Evolutionary conservation across 345 rosid genomes (phyloP).

Genomic region (Melaleuca alternifolia): DNA sequence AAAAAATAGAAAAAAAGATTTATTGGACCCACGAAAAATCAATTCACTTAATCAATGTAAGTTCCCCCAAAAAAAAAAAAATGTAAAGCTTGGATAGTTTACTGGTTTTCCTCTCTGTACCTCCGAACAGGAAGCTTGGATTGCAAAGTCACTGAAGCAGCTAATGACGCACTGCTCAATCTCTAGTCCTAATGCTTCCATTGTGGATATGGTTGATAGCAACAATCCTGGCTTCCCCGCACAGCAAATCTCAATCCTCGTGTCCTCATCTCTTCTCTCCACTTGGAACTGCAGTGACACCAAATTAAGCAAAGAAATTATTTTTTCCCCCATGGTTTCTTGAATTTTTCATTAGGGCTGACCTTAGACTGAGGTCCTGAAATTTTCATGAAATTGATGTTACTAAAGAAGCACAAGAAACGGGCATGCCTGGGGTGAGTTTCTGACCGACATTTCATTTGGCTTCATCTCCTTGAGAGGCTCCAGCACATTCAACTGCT

Average conservation of each 20-base stretch:
- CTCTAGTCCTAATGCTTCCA: slow-evolving; percentile 81
- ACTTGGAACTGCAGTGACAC: slow-evolving; percentile 52
- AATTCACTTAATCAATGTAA: not conserved
- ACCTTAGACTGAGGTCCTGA: not conserved
- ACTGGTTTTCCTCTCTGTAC: slow-evolving; percentile 9
- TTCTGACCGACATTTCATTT: slow-evolving; percentile 48
- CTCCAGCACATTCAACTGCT: slow-evolving; percentile 17
- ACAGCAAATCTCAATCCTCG: slow-evolving; percentile 68
- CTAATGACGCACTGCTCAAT: slow-evolving; percentile 89
- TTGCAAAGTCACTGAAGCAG: slow-evolving; percentile 80
- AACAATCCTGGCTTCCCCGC: slow-evolving; percentile 71
- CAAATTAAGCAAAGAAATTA: not conserved
- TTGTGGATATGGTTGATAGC: slow-evolving; percentile 66
- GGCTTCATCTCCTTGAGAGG: slow-evolving; percentile 40
- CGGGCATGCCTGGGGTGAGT: slow-evolving; percentile 71
- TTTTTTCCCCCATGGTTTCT: not conserved
- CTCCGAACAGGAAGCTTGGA: slow-evolving; percentile 93
- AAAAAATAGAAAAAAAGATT: not conserved
- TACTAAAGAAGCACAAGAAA: not conserved
- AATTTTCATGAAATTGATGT: not conserved
- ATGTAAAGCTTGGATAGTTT: not conserved
- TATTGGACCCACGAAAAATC: not conserved
- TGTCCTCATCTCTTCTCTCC: slow-evolving; percentile 42
- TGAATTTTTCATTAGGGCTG: not conserved
- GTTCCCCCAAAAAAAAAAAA: not conserved